phyloP scores from a whole-genome alignment of 208 protist genomes.

The Sergeia podlipaevii region DNA sequence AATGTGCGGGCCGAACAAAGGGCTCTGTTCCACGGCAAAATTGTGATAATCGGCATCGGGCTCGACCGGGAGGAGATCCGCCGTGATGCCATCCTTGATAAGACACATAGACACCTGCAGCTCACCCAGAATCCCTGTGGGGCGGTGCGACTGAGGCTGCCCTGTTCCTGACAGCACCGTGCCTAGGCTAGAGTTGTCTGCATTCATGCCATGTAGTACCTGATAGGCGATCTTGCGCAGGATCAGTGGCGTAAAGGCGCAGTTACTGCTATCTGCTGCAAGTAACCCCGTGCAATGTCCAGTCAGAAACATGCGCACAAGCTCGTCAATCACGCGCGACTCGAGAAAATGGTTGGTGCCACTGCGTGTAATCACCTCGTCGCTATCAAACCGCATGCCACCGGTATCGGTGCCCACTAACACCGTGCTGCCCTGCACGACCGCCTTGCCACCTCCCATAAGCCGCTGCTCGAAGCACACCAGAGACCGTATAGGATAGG shows the following conservation, averaged over 20 bases:
- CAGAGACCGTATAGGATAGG: conserved; percentile 33
- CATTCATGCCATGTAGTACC: conserved; percentile 34
- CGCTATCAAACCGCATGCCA: conserved; percentile 56
- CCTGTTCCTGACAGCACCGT: conserved; percentile 1
- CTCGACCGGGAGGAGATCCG: conserved; percentile 58
- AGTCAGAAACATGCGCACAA: conserved; percentile 49
- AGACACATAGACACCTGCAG: conserved; percentile 71
- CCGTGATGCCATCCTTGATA: conserved; percentile 66
- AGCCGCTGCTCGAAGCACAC: conserved; percentile 63
- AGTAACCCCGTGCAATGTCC: conserved; percentile 63
- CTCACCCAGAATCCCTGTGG: conserved; percentile 30
- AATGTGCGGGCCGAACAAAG: conserved; percentile 46
- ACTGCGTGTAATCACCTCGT: conserved; percentile 61
- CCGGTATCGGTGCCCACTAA: conserved; percentile 30
- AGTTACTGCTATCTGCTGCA: conserved; percentile 64
- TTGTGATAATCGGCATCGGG: conserved; percentile 40
- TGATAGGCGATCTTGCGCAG: conserved; percentile 57
- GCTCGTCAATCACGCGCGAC: conserved; percentile 50
- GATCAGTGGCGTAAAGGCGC: conserved; percentile 65
- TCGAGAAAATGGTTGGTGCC: conserved; percentile 28
- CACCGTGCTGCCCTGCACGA: conserved; percentile 51
- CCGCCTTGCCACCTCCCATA: conserved; percentile 53
- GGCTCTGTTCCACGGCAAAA: conserved; percentile 60
- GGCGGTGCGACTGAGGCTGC: neutral
- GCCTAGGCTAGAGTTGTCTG: conserved; percentile 3